Evolutionary conservation across 2,329 filamentous ascomycete genomes (phyloP).

Genomic region (Cladosporium sphaerospermum): DNA sequence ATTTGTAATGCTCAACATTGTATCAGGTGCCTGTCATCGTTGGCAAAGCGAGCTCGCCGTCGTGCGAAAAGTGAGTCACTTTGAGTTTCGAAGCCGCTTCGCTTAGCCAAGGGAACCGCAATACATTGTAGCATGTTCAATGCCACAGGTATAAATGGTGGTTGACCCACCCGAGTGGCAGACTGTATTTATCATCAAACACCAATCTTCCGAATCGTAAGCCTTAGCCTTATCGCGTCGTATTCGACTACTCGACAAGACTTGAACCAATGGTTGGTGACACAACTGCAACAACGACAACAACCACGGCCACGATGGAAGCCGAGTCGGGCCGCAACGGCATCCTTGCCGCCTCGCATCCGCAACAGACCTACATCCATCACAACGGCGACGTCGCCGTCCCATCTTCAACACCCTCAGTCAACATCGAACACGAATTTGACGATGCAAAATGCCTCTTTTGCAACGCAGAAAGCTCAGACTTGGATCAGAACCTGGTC

Average conservation of each 20-base stretch:
- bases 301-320: not conserved
- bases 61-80: no score
- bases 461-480: constrained; percentile 30
- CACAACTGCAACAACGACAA: not conserved
- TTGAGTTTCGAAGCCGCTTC: no score
- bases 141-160: no score
- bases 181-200: no score
- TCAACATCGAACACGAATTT: not conserved
- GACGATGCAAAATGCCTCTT: constrained; percentile 28
- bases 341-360: not conserved
- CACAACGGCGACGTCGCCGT: not conserved
- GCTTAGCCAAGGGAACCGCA: no score
- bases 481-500: constrained; percentile 34
- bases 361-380: not conserved
- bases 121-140: no score
- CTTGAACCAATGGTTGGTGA: not conserved
- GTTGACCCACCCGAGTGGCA: no score
- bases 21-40: no score
- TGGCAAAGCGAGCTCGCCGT: no score
- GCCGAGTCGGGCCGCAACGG: not conserved
- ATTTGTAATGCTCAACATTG: no score
- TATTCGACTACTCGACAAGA: not conserved
- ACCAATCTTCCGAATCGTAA: no score
- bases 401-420: not conserved
- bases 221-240: not conserved